Evolutionary conservation across 2,329 filamentous ascomycete genomes (phyloP).

Genomic region (Nemania sp.): DNA sequence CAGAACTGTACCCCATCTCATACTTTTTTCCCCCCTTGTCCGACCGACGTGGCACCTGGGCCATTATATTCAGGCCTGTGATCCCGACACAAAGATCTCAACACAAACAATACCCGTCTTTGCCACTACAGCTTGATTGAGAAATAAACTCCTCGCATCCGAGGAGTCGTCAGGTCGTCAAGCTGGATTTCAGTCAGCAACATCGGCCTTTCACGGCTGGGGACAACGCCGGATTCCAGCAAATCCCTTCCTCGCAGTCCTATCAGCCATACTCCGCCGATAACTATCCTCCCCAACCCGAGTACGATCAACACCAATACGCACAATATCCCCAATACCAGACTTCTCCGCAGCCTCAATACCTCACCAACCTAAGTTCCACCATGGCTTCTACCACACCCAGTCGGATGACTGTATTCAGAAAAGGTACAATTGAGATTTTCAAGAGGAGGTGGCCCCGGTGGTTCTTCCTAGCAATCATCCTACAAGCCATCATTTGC

Average conservation of each 20-base stretch:
- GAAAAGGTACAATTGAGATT: slow-evolving; percentile 73
- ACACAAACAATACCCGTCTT: background rate
- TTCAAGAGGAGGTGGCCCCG: slow-evolving; percentile 90
- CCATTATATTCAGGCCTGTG: slow-evolving; percentile 18
- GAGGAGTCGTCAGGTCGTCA: slow-evolving; percentile 45
- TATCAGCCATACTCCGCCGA: slow-evolving; percentile 37
- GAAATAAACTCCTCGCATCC: slow-evolving; percentile 43
- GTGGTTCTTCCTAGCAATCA: slow-evolving; percentile 79
- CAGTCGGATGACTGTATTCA: slow-evolving; percentile 51
- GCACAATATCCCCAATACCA: slow-evolving; percentile 47
- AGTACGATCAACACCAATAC: slow-evolving; percentile 44
- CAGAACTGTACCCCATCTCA: background rate
- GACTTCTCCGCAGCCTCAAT: slow-evolving; percentile 38
- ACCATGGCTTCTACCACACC: slow-evolving; percentile 53
- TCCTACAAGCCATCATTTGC: slow-evolving; percentile 82
- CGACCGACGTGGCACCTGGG: slow-evolving; percentile 9
- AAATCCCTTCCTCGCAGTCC: slow-evolving; percentile 44
- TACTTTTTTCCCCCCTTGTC: slow-evolving; percentile 4
- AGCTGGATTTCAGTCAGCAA: slow-evolving; percentile 49
- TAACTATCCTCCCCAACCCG: slow-evolving; percentile 39
- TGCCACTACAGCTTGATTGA: slow-evolving; percentile 18
- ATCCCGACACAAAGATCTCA: slow-evolving; percentile 23
- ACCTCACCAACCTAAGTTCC: slow-evolving; percentile 51
- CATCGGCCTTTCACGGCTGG: slow-evolving; percentile 43
- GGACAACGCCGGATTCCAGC: slow-evolving; percentile 46